phyloP scores from a whole-genome alignment of 257 asterid genomes.

The Solanum pinnatisectum region DNA sequence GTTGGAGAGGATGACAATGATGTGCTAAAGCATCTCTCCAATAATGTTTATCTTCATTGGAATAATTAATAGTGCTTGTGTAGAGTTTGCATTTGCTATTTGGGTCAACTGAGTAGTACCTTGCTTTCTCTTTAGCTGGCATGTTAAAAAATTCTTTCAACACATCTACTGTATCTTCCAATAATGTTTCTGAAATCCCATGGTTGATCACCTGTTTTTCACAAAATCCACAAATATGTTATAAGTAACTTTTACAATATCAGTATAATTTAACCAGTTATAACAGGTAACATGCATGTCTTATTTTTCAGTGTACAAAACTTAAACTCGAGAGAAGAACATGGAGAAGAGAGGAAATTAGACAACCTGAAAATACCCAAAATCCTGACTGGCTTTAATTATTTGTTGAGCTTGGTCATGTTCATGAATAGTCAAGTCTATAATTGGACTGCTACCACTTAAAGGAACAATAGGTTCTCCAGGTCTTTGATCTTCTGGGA shows the following conservation, averaged over 20 bases:
- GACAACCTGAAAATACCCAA: conserved; percentile 45
- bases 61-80: conserved; percentile 17
- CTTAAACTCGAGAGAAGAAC: neutral
- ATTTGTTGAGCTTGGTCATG: conserved; percentile 8
- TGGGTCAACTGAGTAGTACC: conserved; percentile 15
- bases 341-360: neutral
- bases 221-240: neutral
- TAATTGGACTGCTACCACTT: conserved; percentile 6
- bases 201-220: conserved; percentile 32
- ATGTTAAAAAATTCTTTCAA: conserved; percentile 23
- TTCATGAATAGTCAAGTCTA: conserved; percentile 3
- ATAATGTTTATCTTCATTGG: conserved; percentile 5
- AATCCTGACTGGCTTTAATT: conserved; percentile 37
- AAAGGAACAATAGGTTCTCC: neutral
- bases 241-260: neutral
- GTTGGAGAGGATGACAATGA: conserved; percentile 44
- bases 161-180: conserved; percentile 17
- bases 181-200: conserved; percentile 29
- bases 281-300: neutral
- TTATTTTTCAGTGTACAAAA: neutral
- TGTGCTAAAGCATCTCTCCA: conserved; percentile 21
- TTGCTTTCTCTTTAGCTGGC: conserved; percentile 26
- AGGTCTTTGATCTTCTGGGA: conserved; percentile 12
- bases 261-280: neutral
- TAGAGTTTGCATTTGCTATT: conserved; percentile 29